Conservation (phyloP, 2,329 filamentous ascomycete species). For the Penicillium psychrosexuale region DNA sequence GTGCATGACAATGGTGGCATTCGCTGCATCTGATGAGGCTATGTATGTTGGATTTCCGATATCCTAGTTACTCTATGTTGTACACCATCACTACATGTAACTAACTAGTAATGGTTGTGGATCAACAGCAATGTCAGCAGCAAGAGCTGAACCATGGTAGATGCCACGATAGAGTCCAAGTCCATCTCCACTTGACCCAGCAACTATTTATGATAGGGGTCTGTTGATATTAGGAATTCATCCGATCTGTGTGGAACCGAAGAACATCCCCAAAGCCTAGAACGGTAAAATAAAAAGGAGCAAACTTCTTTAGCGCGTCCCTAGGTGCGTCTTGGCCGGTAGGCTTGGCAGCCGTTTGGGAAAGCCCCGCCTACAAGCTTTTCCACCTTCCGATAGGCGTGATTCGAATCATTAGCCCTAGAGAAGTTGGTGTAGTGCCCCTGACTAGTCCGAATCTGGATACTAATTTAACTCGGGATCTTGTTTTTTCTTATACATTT, state of each 20-base stretch:
- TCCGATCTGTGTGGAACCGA: background rate
- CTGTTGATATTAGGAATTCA: background rate
- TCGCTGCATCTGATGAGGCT: background rate
- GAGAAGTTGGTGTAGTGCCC: slow-evolving; percentile 5
- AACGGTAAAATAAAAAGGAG: slow-evolving; percentile 4
- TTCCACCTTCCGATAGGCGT: background rate
- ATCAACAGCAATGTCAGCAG: background rate
- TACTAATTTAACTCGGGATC: background rate
- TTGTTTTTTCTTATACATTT: background rate
- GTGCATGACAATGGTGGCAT: slow-evolving; percentile 7
- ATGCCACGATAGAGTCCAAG: background rate
- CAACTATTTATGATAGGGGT: background rate
- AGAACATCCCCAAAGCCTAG: background rate
- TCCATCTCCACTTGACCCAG: background rate
- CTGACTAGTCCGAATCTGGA: slow-evolving; percentile 20
- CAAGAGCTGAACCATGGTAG: background rate
- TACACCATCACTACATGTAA: too few species aligned
- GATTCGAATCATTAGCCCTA: background rate
- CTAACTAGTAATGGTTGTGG: background rate
- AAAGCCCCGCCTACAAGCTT: slow-evolving; percentile 15
- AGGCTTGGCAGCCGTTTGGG: slow-evolving; percentile 24
- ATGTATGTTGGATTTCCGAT: background rate
- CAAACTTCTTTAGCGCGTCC: slow-evolving; percentile 2
- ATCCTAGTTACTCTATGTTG: too few species aligned
- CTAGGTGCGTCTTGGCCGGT: slow-evolving; percentile 1